These are phyloP conservation scores for Diaporthe vaccinii DNA, from an alignment of 2,329 filamentous ascomycete genomes.

Conservation along the genomic window DNA sequence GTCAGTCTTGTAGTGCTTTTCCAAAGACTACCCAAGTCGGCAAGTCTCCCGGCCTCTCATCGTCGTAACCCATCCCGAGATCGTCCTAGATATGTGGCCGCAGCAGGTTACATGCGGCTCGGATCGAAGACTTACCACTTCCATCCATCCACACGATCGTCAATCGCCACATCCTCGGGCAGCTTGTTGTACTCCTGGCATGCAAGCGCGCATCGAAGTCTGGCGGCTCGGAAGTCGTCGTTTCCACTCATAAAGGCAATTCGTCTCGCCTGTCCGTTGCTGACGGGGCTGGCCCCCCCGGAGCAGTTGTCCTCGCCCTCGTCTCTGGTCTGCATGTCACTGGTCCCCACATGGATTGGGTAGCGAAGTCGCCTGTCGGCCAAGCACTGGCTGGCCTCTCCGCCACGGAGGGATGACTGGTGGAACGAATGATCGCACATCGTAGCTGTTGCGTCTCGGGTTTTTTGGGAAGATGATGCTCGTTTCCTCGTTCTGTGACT, in stretches of 20 bases:
- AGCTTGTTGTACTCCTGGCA: slow-evolving; percentile 49
- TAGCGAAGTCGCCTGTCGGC: slow-evolving; percentile 2
- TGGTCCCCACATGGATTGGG: background rate
- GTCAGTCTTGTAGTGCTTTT: background rate
- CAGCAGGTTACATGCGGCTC: background rate
- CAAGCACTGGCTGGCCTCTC: background rate
- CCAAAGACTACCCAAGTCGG: background rate
- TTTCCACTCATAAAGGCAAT: slow-evolving; percentile 48
- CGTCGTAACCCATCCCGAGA: background rate
- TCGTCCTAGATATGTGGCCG: background rate
- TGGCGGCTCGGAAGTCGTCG: slow-evolving; percentile 48
- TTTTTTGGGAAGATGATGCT: background rate
- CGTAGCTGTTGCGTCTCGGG: background rate
- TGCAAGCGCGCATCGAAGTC: slow-evolving; percentile 47
- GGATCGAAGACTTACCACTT: slow-evolving; percentile 44
- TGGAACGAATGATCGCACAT: background rate
- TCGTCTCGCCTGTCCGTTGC: slow-evolving; percentile 23
- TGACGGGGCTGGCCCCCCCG: background rate
- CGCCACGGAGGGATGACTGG: background rate
- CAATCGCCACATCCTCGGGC: slow-evolving; percentile 47
- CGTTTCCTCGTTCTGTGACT: background rate
- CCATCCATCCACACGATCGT: slow-evolving; percentile 46
- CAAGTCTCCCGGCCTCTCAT: background rate
- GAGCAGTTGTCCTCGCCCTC: background rate
- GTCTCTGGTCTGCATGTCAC: background rate